Conservation (phyloP, 805 yeast species). For the Cyberlindnera petersonii region DNA sequence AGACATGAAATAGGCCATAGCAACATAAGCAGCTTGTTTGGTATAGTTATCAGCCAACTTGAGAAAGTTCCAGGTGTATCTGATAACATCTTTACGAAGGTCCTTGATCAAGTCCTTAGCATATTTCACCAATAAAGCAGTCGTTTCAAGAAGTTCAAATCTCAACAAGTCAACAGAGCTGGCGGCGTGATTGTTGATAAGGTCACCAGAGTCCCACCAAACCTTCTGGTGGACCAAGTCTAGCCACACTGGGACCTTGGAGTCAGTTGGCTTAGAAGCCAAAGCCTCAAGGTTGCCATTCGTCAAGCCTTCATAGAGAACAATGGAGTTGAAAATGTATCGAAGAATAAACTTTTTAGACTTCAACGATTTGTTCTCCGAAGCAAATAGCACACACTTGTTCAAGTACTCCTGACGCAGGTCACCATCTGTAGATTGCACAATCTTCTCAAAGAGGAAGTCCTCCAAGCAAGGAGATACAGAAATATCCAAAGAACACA, state of each 20-base stretch:
- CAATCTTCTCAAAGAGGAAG: constrained; percentile 53
- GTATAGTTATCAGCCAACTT: constrained; percentile 84
- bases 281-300: constrained; percentile 46
- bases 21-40: constrained; percentile 89
- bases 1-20: constrained; percentile 80
- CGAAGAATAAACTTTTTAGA: constrained; percentile 62
- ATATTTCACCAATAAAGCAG: constrained; percentile 70
- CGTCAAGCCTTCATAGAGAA: constrained; percentile 56
- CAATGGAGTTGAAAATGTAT: constrained; percentile 59
- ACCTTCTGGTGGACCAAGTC: constrained; percentile 54
- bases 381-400: constrained; percentile 47
- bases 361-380: constrained; percentile 42
- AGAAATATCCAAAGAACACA: constrained; percentile 43
- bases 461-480: constrained; percentile 48
- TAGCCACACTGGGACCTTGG: constrained; percentile 55
- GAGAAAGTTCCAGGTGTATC: constrained; percentile 91
- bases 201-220: constrained; percentile 66
- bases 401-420: constrained; percentile 48
- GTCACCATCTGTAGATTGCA: constrained; percentile 43
- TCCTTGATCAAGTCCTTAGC: constrained; percentile 57
- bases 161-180: constrained; percentile 73
- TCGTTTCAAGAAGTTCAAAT: constrained; percentile 73
- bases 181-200: constrained; percentile 48
- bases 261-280: constrained; percentile 33
- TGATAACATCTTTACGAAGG: constrained; percentile 77